phyloP scores from a whole-genome alignment of 495 filamentous ascomycete species.

The Alectoria sarmentosa region DNA sequence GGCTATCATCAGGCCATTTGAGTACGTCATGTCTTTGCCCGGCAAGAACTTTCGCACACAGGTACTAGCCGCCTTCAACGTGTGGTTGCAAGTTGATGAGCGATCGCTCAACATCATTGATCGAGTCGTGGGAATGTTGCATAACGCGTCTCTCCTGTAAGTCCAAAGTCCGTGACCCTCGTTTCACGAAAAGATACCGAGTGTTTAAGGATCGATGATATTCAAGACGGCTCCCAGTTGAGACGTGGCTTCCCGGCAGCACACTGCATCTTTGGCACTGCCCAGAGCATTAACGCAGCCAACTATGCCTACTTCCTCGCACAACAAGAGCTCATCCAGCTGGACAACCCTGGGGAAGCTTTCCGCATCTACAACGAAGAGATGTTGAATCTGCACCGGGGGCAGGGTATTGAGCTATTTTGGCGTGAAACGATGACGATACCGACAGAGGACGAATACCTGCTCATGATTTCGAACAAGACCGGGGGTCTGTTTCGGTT shows the following conservation, averaged over 20 bases:
- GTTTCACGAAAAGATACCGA: neutral
- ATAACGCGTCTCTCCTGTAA: slow-evolving; percentile 27
- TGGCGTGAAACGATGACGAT: slow-evolving; percentile 18
- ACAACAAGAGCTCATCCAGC: slow-evolving; percentile 47
- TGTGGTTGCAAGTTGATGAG: slow-evolving; percentile 22
- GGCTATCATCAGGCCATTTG: slow-evolving; percentile 17
- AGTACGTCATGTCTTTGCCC: slow-evolving; percentile 18
- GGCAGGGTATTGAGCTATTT: slow-evolving; percentile 13
- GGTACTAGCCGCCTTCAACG: slow-evolving; percentile 22
- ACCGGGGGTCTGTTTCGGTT: slow-evolving; percentile 19
- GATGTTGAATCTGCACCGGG: slow-evolving; percentile 12
- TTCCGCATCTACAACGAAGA: slow-evolving; percentile 33
- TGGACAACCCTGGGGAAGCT: slow-evolving; percentile 28
- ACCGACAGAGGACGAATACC: slow-evolving; percentile 18
- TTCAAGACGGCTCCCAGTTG: slow-evolving; percentile 63
- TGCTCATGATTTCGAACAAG: slow-evolving; percentile 17
- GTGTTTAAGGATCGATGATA: slow-evolving; percentile 32
- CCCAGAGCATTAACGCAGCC: slow-evolving; percentile 91
- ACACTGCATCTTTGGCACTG: slow-evolving; percentile 84
- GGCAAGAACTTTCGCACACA: slow-evolving; percentile 7
- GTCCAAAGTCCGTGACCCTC: neutral
- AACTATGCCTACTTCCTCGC: slow-evolving; percentile 95
- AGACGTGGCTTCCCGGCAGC: slow-evolving; percentile 84
- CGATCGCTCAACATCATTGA: slow-evolving; percentile 18
- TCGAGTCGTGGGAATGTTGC: slow-evolving; percentile 21